Percentiles rank a stretch among this genome's conserved stretches.
Evolutionary conservation across 2,329 filamentous ascomycete genomes (phyloP).

Genomic region (Fusarium chuoi): DNA sequence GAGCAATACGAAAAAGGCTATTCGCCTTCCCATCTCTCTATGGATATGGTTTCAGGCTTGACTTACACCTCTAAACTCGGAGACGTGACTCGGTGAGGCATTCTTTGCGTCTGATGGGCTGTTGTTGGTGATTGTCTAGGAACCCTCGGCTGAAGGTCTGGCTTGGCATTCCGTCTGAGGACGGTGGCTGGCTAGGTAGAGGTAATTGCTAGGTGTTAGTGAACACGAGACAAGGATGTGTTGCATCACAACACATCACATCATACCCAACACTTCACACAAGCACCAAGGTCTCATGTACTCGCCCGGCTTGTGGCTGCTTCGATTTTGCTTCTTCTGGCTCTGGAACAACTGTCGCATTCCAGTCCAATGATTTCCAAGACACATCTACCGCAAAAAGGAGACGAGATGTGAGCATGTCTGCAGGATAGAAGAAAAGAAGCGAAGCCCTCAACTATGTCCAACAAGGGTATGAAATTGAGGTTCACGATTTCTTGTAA

Average conservation of each 20-base stretch:
- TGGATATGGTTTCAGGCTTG: background rate
- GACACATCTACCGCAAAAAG: slow-evolving; percentile 12
- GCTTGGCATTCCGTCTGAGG: slow-evolving; percentile 24
- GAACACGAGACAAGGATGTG: slow-evolving; percentile 31
- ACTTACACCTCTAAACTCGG: background rate
- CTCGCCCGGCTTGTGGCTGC: slow-evolving; percentile 18
- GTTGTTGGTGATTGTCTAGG: background rate
- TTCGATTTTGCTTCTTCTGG: slow-evolving; percentile 29
- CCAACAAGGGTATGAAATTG: background rate
- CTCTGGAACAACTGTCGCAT: slow-evolving; percentile 1
- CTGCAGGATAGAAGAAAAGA: background rate
- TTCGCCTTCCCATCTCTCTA: background rate
- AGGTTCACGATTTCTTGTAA: background rate
- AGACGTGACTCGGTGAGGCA: background rate
- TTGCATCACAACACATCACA: slow-evolving; percentile 34
- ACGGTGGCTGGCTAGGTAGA: slow-evolving; percentile 8
- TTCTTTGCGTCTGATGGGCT: background rate
- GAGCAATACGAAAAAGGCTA: background rate
- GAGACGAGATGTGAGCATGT: slow-evolving; percentile 21
- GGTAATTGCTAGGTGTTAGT: slow-evolving; percentile 11
- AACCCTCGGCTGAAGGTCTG: slow-evolving; percentile 8
- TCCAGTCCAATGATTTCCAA: slow-evolving; percentile 1
- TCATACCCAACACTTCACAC: slow-evolving; percentile 26
- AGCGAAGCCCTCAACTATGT: background rate
- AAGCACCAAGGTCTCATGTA: slow-evolving; percentile 3